Percentiles rank a stretch among this genome's conserved stretches.
Evolutionary conservation across 2,329 filamentous ascomycete species (phyloP).

Genomic region (Colletotrichum gigasporum): DNA sequence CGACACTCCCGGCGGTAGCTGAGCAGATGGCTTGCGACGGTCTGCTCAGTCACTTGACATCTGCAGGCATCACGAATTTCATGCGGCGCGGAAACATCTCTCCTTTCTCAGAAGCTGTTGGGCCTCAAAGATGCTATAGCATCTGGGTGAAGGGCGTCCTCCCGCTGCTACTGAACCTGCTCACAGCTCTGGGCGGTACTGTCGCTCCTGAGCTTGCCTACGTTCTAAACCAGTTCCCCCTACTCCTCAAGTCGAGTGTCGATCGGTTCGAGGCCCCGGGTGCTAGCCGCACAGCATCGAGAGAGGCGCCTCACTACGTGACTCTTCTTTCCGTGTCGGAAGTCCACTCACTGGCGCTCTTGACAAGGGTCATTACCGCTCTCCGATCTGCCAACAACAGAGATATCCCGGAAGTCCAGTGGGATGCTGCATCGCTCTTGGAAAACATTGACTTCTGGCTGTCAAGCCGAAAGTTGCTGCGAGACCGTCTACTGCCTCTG

Average conservation of each 20-base stretch:
- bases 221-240: slow-evolving; percentile 90
- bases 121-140: slow-evolving; percentile 78
- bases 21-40: slow-evolving; percentile 92
- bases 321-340: slow-evolving; percentile 80
- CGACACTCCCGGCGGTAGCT: slow-evolving; percentile 80
- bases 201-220: slow-evolving; percentile 85
- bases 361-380: slow-evolving; percentile 76
- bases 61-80: slow-evolving; percentile 80
- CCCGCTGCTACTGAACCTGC: slow-evolving; percentile 87
- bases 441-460: slow-evolving; percentile 90
- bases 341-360: slow-evolving; percentile 79
- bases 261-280: slow-evolving; percentile 74
- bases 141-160: slow-evolving; percentile 92
- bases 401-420: slow-evolving; percentile 77
- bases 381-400: slow-evolving; percentile 73
- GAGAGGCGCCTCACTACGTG: slow-evolving; percentile 68
- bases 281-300: slow-evolving; percentile 60
- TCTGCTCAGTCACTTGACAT: slow-evolving; percentile 80
- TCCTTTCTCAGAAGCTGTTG: slow-evolving; percentile 78
- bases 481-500: slow-evolving; percentile 77
- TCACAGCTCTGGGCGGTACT: slow-evolving; percentile 81
- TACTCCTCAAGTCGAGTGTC: slow-evolving; percentile 77
- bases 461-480: slow-evolving; percentile 72
- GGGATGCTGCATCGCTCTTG: slow-evolving; percentile 76
- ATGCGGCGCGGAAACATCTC: slow-evolving; percentile 78